These are phyloP conservation scores for Silene uniflora DNA, from an alignment of 148 eudicot genomes.

Conservation along the genomic window DNA sequence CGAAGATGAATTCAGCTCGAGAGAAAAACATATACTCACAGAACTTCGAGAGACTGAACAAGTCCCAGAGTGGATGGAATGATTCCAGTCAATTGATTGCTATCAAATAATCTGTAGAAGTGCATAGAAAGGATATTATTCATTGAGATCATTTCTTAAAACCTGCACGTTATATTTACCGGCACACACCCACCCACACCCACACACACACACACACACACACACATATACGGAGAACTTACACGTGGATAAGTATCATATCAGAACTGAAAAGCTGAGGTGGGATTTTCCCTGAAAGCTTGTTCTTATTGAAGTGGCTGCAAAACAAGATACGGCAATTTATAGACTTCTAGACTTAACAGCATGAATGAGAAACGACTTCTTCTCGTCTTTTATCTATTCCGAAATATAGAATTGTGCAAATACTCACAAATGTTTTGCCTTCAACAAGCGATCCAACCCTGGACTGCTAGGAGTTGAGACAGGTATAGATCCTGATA, in stretches of 20 bases:
- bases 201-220: too few relatives aligned
- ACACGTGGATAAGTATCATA: conserved; percentile 77
- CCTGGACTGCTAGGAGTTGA: conserved; percentile 58
- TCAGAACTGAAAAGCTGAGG: conserved; percentile 58
- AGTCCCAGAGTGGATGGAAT: conserved; percentile 69
- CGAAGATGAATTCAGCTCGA: background rate
- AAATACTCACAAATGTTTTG: conserved; percentile 78
- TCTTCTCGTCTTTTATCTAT: background rate
- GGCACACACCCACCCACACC: too few relatives aligned
- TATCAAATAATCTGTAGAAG: conserved; percentile 62
- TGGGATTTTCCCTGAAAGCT: conserved; percentile 75
- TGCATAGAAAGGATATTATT: background rate
- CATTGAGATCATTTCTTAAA: background rate
- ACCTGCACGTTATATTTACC: background rate
- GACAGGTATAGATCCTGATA: conserved; percentile 71
- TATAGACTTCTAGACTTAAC: background rate
- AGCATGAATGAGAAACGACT: background rate
- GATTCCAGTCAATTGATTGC: conserved; percentile 58
- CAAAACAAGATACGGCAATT: conserved; percentile 15
- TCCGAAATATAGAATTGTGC: background rate
- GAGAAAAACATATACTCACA: conserved; percentile 52
- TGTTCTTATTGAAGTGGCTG: conserved; percentile 91
- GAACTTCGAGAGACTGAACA: conserved; percentile 75
- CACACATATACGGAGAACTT: conserved; percentile 28
- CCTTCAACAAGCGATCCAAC: conserved; percentile 59